Evolutionary conservation across 768 basidiomycete species (phyloP).

Genomic region (Cyclocybe aegerita): DNA sequence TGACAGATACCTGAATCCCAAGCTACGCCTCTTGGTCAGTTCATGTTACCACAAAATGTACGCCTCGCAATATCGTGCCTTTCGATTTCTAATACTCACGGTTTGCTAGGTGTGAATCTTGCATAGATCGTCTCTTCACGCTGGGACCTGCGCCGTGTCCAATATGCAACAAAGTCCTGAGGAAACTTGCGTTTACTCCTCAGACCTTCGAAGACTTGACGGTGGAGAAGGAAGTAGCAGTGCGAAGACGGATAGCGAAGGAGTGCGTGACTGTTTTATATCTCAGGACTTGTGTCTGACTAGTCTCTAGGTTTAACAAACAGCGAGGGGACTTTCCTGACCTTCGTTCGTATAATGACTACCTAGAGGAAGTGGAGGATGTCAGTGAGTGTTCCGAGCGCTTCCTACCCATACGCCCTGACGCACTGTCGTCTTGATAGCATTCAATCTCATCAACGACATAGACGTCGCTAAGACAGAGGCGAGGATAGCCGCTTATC

Average conservation of each 20-base stretch:
- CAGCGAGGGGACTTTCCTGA: constrained; percentile 84
- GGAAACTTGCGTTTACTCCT: constrained; percentile 93
- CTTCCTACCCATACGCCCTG: constrained; percentile 1
- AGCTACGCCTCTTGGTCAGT: constrained; percentile 89
- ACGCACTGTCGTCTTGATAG: constrained; percentile 35
- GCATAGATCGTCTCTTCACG: constrained; percentile 95
- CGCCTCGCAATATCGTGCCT: constrained; percentile 16
- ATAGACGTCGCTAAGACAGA: constrained; percentile 82
- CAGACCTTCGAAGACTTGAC: constrained; percentile 92
- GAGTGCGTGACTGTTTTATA: constrained; percentile 52
- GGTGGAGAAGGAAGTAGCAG: constrained; percentile 93
- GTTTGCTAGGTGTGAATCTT: constrained; percentile 87
- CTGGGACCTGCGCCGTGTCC: constrained; percentile 97
- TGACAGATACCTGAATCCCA: constrained; percentile 93
- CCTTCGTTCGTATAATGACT: constrained; percentile 85
- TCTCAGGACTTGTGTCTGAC: neutral
- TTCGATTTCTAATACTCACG: neutral
- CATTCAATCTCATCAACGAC: constrained; percentile 94
- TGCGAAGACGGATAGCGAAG: constrained; percentile 84
- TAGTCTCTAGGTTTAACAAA: constrained; percentile 81
- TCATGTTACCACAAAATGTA: constrained; percentile 99
- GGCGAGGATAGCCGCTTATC: constrained; percentile 75
- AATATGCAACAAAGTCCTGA: constrained; percentile 80
- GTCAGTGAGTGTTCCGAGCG: constrained; percentile 41
- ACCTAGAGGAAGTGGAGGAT: constrained; percentile 94